Evolutionary conservation across 257 asterid species (phyloP), one percentile per base, ranked within the genome.

Genomic region (Cinchona pubescens): DNA sequence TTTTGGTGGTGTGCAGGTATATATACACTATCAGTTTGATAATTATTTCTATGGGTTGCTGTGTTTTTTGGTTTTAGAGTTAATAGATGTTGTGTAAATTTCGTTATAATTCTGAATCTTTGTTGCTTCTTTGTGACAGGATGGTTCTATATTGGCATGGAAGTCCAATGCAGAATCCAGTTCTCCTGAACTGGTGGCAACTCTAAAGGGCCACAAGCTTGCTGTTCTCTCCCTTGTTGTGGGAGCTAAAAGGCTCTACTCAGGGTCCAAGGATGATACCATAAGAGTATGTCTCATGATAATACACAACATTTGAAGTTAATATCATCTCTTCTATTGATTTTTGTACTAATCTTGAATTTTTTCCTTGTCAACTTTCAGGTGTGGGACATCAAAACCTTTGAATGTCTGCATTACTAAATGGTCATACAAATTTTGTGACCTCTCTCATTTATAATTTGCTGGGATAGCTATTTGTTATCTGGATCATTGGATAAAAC

Each of bases 1-100:
- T 73, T 84, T 86, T 75, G 96, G 91, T 71, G 94, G 97, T 56
- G 84, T 72, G 62, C 88, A 89, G 90, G 94, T 88, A 71, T n/a
- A n/a, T n/a, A n/a, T n/a, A n/a, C n/a, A n/a, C n/a, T n/a, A n/a
- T n/a, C n/a, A n/a, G n/a, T n/a, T n/a, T n/a, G n/a, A n/a, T n/a
- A n/a, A n/a, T n/a, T n/a, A n/a, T n/a, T n/a, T n/a, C n/a, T n/a
- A n/a, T n/a, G n/a, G n/a, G n/a, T n/a, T n/a, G n/a, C n/a, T n/a
- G n/a, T n/a, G n/a, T n/a, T n/a, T n/a, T n/a, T n/a, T n/a, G n/a
- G n/a, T n/a, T n/a, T n/a, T n/a, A n/a, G n/a, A n/a, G n/a, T n/a
- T n/a, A n/a, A n/a, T n/a, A n/a, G n/a, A n/a, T n/a, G n/a, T n/a
- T n/a, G n/a, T n/a, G n/a, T n/a, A n/a, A n/a, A n/a, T n/a, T n/a